phyloP scores from a whole-genome alignment of 2,329 filamentous ascomycete genomes.

The Colletotrichum gloeosporioides region DNA sequence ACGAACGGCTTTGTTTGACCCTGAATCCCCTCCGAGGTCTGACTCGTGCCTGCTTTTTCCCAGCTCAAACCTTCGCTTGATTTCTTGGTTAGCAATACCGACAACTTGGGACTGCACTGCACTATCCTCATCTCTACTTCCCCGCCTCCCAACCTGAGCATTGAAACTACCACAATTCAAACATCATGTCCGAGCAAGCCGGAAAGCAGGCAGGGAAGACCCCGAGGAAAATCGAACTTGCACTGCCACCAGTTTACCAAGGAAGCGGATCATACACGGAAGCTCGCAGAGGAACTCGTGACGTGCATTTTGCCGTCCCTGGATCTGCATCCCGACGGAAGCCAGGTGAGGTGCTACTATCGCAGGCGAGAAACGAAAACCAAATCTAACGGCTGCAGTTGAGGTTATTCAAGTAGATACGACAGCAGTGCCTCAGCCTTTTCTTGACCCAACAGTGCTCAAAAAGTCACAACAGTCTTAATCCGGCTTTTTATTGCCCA shows the following conservation, averaged over 20 bases:
- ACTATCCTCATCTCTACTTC: not conserved
- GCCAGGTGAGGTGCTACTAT: not conserved
- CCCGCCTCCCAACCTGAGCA: not conserved
- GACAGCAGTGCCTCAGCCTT: conserved; percentile 24
- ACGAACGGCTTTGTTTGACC: not conserved
- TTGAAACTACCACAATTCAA: not conserved
- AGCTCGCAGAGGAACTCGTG: conserved; percentile 2
- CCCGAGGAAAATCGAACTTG: not conserved
- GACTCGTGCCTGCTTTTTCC: not conserved
- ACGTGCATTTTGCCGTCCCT: conserved; percentile 14
- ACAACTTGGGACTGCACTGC: not conserved
- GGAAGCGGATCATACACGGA: conserved; percentile 23
- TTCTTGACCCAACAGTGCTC: conserved; percentile 22
- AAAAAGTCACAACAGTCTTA: conserved; percentile 15
- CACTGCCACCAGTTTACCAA: conserved; percentile 8
- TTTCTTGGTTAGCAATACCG: not conserved
- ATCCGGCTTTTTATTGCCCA: not conserved
- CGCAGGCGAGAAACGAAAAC: not conserved
- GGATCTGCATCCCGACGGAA: conserved; percentile 17
- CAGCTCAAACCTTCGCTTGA: not conserved
- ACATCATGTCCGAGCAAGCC: not conserved
- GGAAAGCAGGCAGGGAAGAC: not conserved
- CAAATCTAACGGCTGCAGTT: conserved; percentile 2
- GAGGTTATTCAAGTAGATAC: conserved; percentile 24
- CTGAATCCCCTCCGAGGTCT: not conserved